These are phyloP conservation scores for Allantophomopsis lycopodina DNA, from an alignment of 2,329 filamentous ascomycete species.

Conservation along the genomic window DNA sequence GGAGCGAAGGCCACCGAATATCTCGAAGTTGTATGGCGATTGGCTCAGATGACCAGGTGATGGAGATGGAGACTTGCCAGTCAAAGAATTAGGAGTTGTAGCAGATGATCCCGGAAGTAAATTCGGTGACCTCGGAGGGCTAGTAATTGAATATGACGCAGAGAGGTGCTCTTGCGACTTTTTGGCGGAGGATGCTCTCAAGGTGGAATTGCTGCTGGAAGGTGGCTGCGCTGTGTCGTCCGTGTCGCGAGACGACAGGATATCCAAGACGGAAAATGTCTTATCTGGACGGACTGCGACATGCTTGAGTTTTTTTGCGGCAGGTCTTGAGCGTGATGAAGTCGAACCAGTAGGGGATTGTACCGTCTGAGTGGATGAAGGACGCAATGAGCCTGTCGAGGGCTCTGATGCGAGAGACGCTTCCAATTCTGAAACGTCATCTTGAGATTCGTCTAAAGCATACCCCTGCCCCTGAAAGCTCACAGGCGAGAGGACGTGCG, in stretches of 20 bases:
- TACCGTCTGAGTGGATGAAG: neutral
- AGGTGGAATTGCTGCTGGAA: neutral
- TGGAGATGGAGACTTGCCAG: conserved; percentile 7
- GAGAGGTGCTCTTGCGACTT: neutral
- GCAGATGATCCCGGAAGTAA: neutral
- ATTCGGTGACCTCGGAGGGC: neutral
- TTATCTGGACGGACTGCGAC: conserved; percentile 5
- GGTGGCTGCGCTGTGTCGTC: neutral
- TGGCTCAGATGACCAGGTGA: conserved; percentile 7
- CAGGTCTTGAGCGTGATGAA: conserved; percentile 1
- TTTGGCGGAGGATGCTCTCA: no score
- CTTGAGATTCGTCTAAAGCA: conserved; percentile 3
- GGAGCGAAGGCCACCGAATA: conserved; percentile 19
- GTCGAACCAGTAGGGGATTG: conserved; percentile 1
- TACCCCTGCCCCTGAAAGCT: conserved; percentile 1
- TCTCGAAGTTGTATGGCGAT: conserved; percentile 18
- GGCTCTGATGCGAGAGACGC: no score
- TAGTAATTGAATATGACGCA: neutral
- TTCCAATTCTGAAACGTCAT: conserved; percentile 1
- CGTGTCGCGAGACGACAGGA: neutral
- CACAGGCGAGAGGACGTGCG: conserved; percentile 3
- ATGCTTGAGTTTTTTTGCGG: conserved; percentile 3
- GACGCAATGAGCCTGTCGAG: neutral
- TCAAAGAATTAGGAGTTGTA: conserved; percentile 6
- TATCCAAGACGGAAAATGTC: conserved; percentile 4